Percentiles rank a stretch among this genome's conserved stretches.
phyloP scores from a whole-genome alignment of 441 rosid species.

The Bocquillonia castaneifolia region DNA sequence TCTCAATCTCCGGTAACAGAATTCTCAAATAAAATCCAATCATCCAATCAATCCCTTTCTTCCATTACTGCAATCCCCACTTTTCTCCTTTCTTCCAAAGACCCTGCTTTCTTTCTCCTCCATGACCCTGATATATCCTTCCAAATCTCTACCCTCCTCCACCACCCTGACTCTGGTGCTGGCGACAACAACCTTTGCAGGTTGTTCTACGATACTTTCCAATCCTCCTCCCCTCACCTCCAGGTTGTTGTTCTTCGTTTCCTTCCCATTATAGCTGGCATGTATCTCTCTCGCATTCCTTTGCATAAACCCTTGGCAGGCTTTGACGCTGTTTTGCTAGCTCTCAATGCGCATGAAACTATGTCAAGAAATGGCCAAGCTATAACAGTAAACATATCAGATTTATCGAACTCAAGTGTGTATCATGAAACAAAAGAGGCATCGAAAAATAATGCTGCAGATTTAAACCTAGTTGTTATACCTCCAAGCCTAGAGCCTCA shows the following conservation, averaged over 20 bases:
- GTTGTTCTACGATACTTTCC: conserved; percentile 90
- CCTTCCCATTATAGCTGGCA: conserved; percentile 59
- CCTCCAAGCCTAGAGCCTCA: conserved; percentile 76
- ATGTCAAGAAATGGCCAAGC: conserved; percentile 59
- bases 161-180: conserved; percentile 59
- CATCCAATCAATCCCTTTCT: conserved; percentile 48
- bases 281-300: conserved; percentile 70
- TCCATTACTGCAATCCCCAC: conserved; percentile 44
- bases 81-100: conserved; percentile 33
- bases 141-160: conserved; percentile 61
- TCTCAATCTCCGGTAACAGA: conserved; percentile 24
- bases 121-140: conserved; percentile 42
- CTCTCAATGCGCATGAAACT: conserved; percentile 74
- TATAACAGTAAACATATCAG: conserved; percentile 55
- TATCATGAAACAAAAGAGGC: conserved; percentile 61
- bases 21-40: conserved; percentile 31
- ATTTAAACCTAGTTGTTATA: conserved; percentile 55
- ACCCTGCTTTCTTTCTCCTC: conserved; percentile 52
- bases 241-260: conserved; percentile 72
- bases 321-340: conserved; percentile 73
- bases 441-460: conserved; percentile 37
- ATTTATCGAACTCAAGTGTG: conserved; percentile 59
- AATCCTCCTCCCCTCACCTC: conserved; percentile 48
- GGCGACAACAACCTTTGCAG: conserved; percentile 79
- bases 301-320: conserved; percentile 68